Evolutionary conservation across 2,329 filamentous ascomycete species (phyloP).

Genomic region (Colletotrichum cereale): DNA sequence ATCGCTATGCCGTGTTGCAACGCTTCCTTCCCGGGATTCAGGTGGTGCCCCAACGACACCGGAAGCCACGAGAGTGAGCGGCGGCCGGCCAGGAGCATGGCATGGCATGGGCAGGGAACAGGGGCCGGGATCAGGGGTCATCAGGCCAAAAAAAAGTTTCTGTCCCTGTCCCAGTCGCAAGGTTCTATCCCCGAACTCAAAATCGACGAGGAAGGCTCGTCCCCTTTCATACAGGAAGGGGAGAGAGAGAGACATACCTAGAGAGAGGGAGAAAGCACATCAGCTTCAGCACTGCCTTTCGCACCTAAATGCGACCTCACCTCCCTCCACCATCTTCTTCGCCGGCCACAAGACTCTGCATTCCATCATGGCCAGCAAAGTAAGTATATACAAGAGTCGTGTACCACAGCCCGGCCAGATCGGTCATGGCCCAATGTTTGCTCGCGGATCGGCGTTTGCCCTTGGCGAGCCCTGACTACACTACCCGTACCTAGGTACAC

Average conservation of each 20-base stretch:
- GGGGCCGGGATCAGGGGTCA: constrained; percentile 3
- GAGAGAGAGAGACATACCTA: too few species aligned
- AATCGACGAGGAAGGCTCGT: constrained; percentile 3
- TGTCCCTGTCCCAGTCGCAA: constrained; percentile 21
- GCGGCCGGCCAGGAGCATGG: not conserved
- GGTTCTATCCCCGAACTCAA: constrained; percentile 24
- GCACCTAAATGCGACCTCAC: constrained; percentile 36
- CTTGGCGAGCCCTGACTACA: constrained; percentile 27
- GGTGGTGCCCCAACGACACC: constrained; percentile 10
- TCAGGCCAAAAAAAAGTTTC: constrained; percentile 11
- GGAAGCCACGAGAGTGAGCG: constrained; percentile 10
- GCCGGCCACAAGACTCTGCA: not conserved
- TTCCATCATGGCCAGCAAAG: not conserved
- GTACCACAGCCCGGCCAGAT: constrained; percentile 18
- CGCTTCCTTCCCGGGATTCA: constrained; percentile 17
- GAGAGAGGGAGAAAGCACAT: not conserved
- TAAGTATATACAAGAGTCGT: not conserved
- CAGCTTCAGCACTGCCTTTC: constrained; percentile 23
- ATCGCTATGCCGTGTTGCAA: constrained; percentile 10
- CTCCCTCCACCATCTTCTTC: constrained; percentile 8
- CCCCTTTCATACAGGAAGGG: not conserved
- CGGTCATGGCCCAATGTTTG: constrained; percentile 25
- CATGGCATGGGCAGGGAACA: constrained; percentile 14
- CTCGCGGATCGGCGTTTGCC: constrained; percentile 29
- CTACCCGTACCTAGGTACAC: too few species aligned